Conservation (phyloP, 2,329 filamentous ascomycete species). For the Byssoonygena ceratinophila region DNA sequence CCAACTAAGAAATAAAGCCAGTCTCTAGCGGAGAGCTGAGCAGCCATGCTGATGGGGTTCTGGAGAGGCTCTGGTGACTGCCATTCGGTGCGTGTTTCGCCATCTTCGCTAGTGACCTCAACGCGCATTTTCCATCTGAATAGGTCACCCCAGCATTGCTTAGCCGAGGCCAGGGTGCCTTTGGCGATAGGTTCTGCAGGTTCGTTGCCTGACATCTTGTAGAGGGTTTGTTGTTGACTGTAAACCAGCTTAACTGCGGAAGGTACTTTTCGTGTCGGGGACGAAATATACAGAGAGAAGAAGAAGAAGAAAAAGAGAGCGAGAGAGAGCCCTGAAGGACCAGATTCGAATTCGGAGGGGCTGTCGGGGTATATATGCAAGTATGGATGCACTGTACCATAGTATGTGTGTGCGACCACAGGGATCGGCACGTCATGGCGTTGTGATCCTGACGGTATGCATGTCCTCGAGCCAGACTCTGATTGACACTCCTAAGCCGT, state of each 20-base stretch:
- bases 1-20: constrained; percentile 71
- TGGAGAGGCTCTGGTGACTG: constrained; percentile 53
- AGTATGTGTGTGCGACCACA: not conserved
- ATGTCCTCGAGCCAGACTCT: not conserved
- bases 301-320: not conserved
- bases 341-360: too few relatives aligned
- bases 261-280: not conserved
- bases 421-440: not conserved
- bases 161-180: constrained; percentile 54
- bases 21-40: constrained; percentile 51
- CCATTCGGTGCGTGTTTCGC: constrained; percentile 59
- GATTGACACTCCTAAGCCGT: not conserved
- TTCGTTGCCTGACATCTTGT: constrained; percentile 26
- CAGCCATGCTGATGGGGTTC: constrained; percentile 60
- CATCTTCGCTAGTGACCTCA: constrained; percentile 52
- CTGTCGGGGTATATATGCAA: not conserved
- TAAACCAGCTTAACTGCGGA: not conserved
- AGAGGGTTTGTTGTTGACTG: not conserved
- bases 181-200: constrained; percentile 57
- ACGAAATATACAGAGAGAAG: not conserved
- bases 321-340: not conserved
- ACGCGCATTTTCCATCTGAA: constrained; percentile 67
- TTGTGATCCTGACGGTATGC: not conserved
- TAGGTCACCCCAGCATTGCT: constrained; percentile 53
- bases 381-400: not conserved